phyloP scores from a whole-genome alignment of 371 early-diverging fungal genomes.

The Massospora cicadina region DNA sequence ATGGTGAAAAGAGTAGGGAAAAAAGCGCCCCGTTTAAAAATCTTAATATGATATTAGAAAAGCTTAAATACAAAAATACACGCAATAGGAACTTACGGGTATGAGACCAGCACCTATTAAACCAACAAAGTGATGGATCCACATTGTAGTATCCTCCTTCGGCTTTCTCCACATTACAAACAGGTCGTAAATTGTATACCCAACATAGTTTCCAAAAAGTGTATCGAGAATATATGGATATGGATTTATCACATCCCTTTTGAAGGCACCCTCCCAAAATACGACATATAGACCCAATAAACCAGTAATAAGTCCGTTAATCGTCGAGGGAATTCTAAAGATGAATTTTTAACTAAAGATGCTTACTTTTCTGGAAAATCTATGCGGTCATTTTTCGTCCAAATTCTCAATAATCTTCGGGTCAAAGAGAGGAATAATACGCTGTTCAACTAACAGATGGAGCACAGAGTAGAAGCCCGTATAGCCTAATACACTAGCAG shows the following conservation, averaged over 20 bases:
- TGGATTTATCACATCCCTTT: not conserved
- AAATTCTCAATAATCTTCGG: not conserved
- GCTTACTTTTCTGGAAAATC: slow-evolving; percentile 11
- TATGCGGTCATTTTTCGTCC: not conserved
- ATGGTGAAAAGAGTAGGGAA: slow-evolving; percentile 7
- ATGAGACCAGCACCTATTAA: slow-evolving; percentile 5
- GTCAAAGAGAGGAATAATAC: not conserved
- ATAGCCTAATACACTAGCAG: not conserved
- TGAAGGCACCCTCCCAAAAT: not conserved
- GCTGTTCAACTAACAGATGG: not conserved
- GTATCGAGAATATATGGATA: not conserved
- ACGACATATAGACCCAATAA: slow-evolving; percentile 1
- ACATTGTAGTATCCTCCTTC: slow-evolving; percentile 3
- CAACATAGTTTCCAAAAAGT: not conserved
- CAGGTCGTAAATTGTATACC: slow-evolving; percentile 10
- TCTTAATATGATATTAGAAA: not conserved
- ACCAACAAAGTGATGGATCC: slow-evolving; percentile 9
- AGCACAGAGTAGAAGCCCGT: not conserved
- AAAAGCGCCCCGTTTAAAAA: not conserved
- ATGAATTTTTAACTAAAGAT: not conserved
- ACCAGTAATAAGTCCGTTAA: slow-evolving; percentile 7
- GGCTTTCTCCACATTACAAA: not conserved
- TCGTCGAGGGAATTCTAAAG: slow-evolving; percentile 7
- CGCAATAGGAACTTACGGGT: slow-evolving; percentile 1
- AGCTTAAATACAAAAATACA: not conserved